Evolutionary conservation across 805 yeast species (phyloP), one percentile per base, ranked within the genome.

Genomic region (Maudiozyma serrabonitensis): DNA sequence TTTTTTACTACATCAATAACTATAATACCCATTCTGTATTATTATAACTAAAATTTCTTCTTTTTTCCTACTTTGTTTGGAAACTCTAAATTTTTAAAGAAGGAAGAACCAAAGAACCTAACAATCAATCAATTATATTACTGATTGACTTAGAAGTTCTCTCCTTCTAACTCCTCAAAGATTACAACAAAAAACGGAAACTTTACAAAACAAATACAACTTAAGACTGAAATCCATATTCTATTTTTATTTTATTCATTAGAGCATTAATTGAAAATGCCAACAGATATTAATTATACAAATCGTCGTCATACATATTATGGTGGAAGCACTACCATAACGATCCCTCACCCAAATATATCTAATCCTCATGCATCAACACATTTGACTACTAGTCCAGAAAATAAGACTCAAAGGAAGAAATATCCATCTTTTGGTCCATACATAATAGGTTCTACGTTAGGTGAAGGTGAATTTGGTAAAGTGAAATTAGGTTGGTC

Each of bases 391-490:
- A 35, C 23, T 9, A 13, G 18, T 2, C 11, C n/a, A 13, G 21
- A 35, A 13, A 26, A 49, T 3, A 18, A 43, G 13, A 39, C 13
- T 42, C 25, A 43, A 18, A n/a, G 35, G 2, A 38, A 49, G 46
- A 47, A 51, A 54, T 90, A 84, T 62, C 82, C 83, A 19, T 75
- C 95, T 42, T 90, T 93, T 64, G 99, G 99, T 26, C 81, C 87
- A 15, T 93, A 90, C 61, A 77, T 87, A 15, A 74, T 93, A 9
- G 98, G 98, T 2, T 81, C 95, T 12, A 91, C 99, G 0, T 71
- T 93, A 11, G 99, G 99, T 25, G 96, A 91, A 69, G 99, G 99
- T 42, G 99, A 93, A 66, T 93, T 93, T 66, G 99, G 99, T 50
- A 91, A 93, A 68, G 99, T 93, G 52, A 93, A 93, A 66, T 73